Base-by-base conservation (phyloP, 495 filamentous ascomycete species). In the Neurospora sublineolata region DNA sequence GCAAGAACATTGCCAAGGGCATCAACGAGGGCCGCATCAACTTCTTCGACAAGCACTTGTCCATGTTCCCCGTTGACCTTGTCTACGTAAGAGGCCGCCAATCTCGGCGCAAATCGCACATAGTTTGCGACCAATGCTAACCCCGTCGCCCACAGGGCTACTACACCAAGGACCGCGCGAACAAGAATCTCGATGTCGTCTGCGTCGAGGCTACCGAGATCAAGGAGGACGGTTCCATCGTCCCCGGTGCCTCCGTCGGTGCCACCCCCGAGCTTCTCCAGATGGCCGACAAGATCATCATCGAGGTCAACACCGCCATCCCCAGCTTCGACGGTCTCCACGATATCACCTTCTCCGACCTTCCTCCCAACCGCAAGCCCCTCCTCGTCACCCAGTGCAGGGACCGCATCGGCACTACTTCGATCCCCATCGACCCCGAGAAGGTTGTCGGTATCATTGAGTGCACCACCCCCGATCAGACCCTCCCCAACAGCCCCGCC, bases 31-130 rank as follows among this genome's bases (percentile, higher is more conserved):
- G 93, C 14, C 87, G 89, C 70, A 97, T 97, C 75, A 90, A 94
- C 64, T 97, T 97, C 82, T 97, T 97, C 72, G 93, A 97, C 78
- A 92, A 97, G 82, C 93, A 97, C 84, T 79, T 97, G 75, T 91
- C 89, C 81, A 97, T 96, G 93, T 97, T 97, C 80, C 93, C 93
- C 33, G 88, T 90, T 58, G 93, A 97, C 83, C 82, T 97, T 74
- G 89, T 94, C 70, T 93, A 93, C 77, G 76, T 77, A 77, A 11
- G 76, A 7, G 37, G 9, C 7, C 40, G 23, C 18, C 1, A 70
- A 68, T 36, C 10, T 37, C 23, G 46, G 46, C 46, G 46, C 46
- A 36, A 52, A 33, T 68, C 71, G 4, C 23, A 68, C 27, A 44
- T 36, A 16, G 6, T 7, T 36, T 36, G 52, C n/a, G n/a, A n/a